phyloP scores from a whole-genome alignment of 495 filamentous ascomycete species.

The Neurospora sp. region DNA sequence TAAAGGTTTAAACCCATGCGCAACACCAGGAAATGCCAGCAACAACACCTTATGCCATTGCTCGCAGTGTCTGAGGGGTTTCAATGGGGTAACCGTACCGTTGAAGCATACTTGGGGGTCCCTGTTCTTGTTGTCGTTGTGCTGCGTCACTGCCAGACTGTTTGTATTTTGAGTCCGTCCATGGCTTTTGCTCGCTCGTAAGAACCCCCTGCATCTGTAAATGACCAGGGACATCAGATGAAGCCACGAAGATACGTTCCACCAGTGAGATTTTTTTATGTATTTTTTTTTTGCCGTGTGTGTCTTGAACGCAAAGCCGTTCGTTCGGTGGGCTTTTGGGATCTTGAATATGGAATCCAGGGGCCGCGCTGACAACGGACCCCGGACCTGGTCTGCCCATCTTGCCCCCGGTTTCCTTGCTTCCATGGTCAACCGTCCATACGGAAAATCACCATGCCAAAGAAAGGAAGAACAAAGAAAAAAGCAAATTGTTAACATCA shows the following conservation, averaged over 20 bases:
- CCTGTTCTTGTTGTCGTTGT: background rate
- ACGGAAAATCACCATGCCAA: background rate
- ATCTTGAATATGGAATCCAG: slow-evolving; percentile 2
- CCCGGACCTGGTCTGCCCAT: slow-evolving; percentile 11
- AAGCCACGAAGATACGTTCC: slow-evolving; percentile 3
- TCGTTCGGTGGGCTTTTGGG: slow-evolving; percentile 1
- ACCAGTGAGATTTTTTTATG: background rate
- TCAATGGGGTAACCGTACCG: background rate
- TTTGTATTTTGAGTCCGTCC: background rate
- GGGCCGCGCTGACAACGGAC: slow-evolving; percentile 4
- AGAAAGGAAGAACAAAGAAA: background rate
- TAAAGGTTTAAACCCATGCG: background rate
- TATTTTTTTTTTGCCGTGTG: background rate
- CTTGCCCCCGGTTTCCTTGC: background rate
- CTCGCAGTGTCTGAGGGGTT: background rate
- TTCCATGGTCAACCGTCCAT: background rate
- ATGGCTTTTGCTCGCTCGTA: slow-evolving; percentile 7
- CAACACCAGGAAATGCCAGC: background rate
- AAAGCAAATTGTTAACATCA: background rate
- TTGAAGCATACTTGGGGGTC: background rate
- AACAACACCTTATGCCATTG: slow-evolving; percentile 1
- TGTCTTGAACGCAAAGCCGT: slow-evolving; percentile 4
- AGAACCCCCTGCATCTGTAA: slow-evolving; percentile 17
- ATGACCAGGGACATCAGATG: slow-evolving; percentile 1
- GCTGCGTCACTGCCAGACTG: background rate